Conservation (phyloP, 2,329 filamentous ascomycete species). For the Alternaria gansuensis region DNA sequence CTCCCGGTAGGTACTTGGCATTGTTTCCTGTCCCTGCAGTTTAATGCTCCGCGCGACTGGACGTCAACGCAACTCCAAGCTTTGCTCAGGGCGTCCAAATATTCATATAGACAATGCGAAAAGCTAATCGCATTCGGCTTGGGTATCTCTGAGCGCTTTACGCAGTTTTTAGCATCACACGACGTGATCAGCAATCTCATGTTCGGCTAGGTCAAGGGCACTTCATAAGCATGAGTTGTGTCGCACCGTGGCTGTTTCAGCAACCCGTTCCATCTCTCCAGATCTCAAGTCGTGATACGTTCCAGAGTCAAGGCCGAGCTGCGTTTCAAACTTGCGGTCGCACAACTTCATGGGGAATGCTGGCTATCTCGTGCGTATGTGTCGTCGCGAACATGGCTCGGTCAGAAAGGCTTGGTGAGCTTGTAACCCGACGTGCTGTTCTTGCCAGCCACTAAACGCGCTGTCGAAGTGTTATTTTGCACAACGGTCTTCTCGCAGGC, state of each 20-base stretch:
- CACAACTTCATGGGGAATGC: conserved; percentile 2
- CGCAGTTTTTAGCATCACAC: not conserved
- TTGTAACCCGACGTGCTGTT: conserved; percentile 10
- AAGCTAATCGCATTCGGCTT: conserved; percentile 2
- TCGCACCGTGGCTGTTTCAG: conserved; percentile 28
- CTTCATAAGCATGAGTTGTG: conserved; percentile 5
- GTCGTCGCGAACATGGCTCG: conserved; percentile 6
- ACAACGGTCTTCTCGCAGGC: no score
- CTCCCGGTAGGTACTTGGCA: not conserved
- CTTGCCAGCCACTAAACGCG: no score
- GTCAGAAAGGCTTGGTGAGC: conserved; percentile 21
- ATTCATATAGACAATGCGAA: not conserved
- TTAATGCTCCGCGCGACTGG: not conserved
- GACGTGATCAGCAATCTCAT: not conserved
- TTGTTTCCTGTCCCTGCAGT: not conserved
- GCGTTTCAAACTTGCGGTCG: conserved; percentile 15
- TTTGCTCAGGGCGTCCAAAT: not conserved
- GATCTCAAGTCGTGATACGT: conserved; percentile 23
- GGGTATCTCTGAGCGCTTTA: not conserved
- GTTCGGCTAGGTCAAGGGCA: not conserved
- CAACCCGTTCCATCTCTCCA: conserved; percentile 19
- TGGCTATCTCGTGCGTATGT: not conserved
- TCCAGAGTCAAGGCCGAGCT: conserved; percentile 24
- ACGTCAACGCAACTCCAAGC: not conserved
- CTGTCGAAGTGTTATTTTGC: not conserved